phyloP scores from a whole-genome alignment of 2,329 filamentous ascomycete species.

The Penicillium sp. region DNA sequence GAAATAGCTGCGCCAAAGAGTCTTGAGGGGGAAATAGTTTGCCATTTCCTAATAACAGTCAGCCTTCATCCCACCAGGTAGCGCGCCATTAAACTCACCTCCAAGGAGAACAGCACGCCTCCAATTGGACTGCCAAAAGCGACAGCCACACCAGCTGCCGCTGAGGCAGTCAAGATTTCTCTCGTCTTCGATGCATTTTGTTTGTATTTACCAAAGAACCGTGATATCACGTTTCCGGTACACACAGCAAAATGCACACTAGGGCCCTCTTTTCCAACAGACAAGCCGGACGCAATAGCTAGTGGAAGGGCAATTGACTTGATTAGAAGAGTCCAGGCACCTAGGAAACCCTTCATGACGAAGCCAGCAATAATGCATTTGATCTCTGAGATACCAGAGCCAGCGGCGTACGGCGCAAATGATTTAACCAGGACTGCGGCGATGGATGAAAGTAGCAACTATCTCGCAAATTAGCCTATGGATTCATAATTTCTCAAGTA shows the following conservation, averaged over 20 bases:
- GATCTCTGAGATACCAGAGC: constrained; percentile 96
- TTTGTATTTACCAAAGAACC: constrained; percentile 88
- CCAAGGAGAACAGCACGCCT: constrained; percentile 91
- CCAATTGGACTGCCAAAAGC: constrained; percentile 97
- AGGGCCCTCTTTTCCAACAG: constrained; percentile 94
- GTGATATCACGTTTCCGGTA: constrained; percentile 92
- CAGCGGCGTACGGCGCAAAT: constrained; percentile 93
- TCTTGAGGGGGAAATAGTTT: constrained; percentile 93
- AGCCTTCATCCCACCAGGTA: constrained; percentile 11
- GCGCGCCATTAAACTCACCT: constrained; percentile 47
- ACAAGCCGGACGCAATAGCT: constrained; percentile 89
- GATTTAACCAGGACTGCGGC: constrained; percentile 82
- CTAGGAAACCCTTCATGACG: constrained; percentile 97
- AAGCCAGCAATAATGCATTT: constrained; percentile 99
- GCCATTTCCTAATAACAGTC: constrained; percentile 71
- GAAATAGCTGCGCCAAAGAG: constrained; percentile 97
- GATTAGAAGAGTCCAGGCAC: constrained; percentile 86
- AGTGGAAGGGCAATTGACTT: constrained; percentile 90
- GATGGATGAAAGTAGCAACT: constrained; percentile 77
- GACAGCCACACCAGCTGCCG: constrained; percentile 91
- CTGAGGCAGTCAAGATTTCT: constrained; percentile 91
- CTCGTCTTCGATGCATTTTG: constrained; percentile 90
- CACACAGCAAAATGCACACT: constrained; percentile 99
- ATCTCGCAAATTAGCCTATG: constrained; percentile 3
- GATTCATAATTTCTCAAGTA: not conserved